A percentile compares a stretch with the other conserved stretches of the same genome.
Evolutionary conservation across 371 early-diverging fungal species (phyloP).

Genomic region (Actinomucor elegans): DNA sequence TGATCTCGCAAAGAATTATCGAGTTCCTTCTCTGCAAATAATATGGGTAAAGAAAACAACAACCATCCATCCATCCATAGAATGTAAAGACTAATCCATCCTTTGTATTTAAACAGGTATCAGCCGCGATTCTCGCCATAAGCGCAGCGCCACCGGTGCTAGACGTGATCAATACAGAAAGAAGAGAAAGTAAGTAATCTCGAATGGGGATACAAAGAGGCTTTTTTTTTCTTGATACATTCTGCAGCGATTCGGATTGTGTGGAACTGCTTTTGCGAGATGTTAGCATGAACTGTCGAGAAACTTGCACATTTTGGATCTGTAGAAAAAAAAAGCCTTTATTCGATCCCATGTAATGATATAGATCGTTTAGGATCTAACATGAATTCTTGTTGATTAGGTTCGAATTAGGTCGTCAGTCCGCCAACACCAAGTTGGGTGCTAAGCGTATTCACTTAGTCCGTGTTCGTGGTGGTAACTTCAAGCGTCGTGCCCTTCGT

Average conservation of each 20-base stretch:
- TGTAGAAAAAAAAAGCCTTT: too few relatives aligned
- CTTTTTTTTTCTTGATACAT: too few relatives aligned
- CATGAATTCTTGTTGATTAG: slow-evolving; percentile 50
- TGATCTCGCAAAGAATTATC: slow-evolving; percentile 59
- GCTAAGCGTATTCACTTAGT: slow-evolving; percentile 93
- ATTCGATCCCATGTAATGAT: too few relatives aligned
- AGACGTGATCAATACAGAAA: slow-evolving; percentile 97
- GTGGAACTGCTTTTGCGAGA: too few relatives aligned
- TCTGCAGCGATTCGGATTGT: too few relatives aligned
- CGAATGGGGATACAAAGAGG: too few relatives aligned
- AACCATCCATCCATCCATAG: slow-evolving; percentile 18
- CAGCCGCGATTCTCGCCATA: slow-evolving; percentile 97
- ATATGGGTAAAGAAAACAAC: slow-evolving; percentile 19
- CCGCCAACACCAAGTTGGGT: slow-evolving; percentile 98
- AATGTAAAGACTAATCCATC: slow-evolving; percentile 1
- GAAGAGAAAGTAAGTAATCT: slow-evolving; percentile 76
- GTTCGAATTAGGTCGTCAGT: slow-evolving; percentile 98
- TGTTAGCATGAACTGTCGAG: too few relatives aligned
- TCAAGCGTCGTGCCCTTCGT: slow-evolving; percentile 98
- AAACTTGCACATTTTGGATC: too few relatives aligned
- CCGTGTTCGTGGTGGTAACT: slow-evolving; percentile 99
- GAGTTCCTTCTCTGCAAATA: slow-evolving; percentile 31
- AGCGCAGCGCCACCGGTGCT: slow-evolving; percentile 97
- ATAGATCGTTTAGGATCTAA: too few relatives aligned
- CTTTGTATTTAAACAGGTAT: slow-evolving; percentile 76